Evolutionary conservation across 768 basidiomycete genomes (phyloP), one percentile per base, ranked within the genome.

Genomic region (Myochromella boudieri): DNA sequence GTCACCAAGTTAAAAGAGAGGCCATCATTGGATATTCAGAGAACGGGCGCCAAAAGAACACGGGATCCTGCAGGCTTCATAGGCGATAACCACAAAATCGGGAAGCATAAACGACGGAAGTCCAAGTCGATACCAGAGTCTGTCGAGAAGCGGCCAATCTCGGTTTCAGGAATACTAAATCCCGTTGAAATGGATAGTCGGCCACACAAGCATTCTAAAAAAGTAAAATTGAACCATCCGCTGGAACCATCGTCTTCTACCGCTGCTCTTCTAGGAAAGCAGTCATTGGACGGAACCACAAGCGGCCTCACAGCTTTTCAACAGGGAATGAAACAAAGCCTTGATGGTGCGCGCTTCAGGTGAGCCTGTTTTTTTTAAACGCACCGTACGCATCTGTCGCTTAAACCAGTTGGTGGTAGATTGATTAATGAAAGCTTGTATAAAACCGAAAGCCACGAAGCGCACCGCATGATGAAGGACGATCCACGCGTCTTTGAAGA

Each of bases 351-450:
- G n/a, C 81, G 85, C 20, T 95, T 95, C 65, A 80, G 91, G 92
- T 87, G 37, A 57, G 75, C 44, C 36, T 24, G n/a, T 20, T 10
- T 26, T 24, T 25, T n/a, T n/a, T 6, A n/a, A 17, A 14, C 14
- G n/a, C n/a, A n/a, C n/a, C n/a, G n/a, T n/a, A n/a, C 5, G 14
- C 33, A n/a, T 34, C 5, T 34, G 14, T n/a, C n/a, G 24, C 22
- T 31, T 15, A 14, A 43, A 40, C 11, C 21, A 20, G 20, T 37
- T 6, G 42, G 33, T 18, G 27, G 22, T 20, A 92, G 95, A 59
- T 79, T 89, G 72, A 87, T 97, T 46, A 99, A 99, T 62, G 95
- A 97, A 69, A 78, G 76, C 29, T 70, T 99, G 24, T 99, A 99
- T 70, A 95, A 94, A 54, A 86, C 85, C 0, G 80, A 82, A 44